Conservation (phyloP, 305 asterid genomes). For the Ilex paraguariensis region DNA sequence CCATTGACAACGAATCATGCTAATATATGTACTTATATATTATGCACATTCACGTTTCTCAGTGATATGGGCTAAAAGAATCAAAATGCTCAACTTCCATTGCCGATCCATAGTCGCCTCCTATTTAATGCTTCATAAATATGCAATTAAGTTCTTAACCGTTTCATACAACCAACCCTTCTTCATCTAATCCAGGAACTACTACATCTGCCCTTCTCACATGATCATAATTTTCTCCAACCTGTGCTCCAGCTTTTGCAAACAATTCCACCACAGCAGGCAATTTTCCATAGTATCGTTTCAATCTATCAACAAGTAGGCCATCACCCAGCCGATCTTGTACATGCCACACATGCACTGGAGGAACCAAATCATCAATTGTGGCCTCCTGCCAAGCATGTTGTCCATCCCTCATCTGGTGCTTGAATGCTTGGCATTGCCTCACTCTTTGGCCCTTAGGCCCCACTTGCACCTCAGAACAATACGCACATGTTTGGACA, state of each 20-base stretch:
- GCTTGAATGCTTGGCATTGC: constrained; percentile 74
- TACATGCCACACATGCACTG: constrained; percentile 65
- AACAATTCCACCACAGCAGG: constrained; percentile 66
- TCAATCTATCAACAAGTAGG: constrained; percentile 42
- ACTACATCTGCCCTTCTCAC: constrained; percentile 50
- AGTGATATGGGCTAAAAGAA: too few species aligned
- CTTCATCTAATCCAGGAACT: constrained; percentile 57
- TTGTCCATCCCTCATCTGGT: constrained; percentile 82
- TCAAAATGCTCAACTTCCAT: too few species aligned
- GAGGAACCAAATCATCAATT: constrained; percentile 48
- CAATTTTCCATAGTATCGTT: constrained; percentile 57
- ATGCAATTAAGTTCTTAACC: too few species aligned
- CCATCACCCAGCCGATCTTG: constrained; percentile 4
- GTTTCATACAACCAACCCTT: constrained; percentile 43
- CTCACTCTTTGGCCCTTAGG: constrained; percentile 74
- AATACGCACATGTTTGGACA: constrained; percentile 65
- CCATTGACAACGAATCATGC: too few species aligned
- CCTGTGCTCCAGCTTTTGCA: constrained; percentile 52
- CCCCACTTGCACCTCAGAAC: constrained; percentile 74
- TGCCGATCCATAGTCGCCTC: too few species aligned
- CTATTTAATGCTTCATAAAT: too few species aligned
- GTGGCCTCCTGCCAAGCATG: constrained; percentile 84
- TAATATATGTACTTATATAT: too few species aligned
- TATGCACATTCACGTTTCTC: too few species aligned
- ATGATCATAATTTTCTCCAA: constrained; percentile 30